These are phyloP conservation scores for Mucor circinelloides DNA, from an alignment of 371 early-diverging fungal genomes.

Conservation along the genomic window DNA sequence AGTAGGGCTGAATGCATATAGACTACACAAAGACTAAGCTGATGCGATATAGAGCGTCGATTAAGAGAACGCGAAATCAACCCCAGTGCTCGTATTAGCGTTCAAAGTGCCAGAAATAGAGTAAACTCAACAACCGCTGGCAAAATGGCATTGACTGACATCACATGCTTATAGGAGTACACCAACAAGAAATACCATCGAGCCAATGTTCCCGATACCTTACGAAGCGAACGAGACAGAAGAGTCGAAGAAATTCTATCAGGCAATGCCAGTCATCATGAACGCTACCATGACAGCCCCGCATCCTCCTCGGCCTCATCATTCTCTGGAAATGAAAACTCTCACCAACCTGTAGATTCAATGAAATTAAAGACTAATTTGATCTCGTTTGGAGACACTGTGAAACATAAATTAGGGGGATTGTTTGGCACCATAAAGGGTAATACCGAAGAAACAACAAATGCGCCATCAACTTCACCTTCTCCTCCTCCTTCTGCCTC, in stretches of 20 bases:
- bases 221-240: constrained; percentile 40
- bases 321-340: constrained; percentile 1
- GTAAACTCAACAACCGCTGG: constrained; percentile 13
- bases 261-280: constrained; percentile 9
- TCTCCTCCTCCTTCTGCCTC: not conserved
- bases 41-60: constrained; percentile 26
- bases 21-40: not conserved
- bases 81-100: constrained; percentile 17
- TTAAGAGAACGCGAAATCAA: constrained; percentile 33
- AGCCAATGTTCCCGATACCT: constrained; percentile 13
- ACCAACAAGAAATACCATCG: constrained; percentile 38
- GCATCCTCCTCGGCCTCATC: constrained; percentile 8
- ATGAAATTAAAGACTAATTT: constrained; percentile 18
- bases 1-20: not conserved
- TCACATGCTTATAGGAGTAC: not conserved
- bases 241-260: constrained; percentile 44
- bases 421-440: constrained; percentile 25
- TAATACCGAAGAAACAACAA: not conserved
- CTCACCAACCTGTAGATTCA: not conserved
- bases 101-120: constrained; percentile 27
- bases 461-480: not conserved
- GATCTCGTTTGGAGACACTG: constrained; percentile 29
- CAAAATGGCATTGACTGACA: not conserved
- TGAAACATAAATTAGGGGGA: constrained; percentile 32
- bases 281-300: constrained; percentile 5